phyloP scores from a whole-genome alignment of 805 yeast species.

The Ogataea philodendri region DNA sequence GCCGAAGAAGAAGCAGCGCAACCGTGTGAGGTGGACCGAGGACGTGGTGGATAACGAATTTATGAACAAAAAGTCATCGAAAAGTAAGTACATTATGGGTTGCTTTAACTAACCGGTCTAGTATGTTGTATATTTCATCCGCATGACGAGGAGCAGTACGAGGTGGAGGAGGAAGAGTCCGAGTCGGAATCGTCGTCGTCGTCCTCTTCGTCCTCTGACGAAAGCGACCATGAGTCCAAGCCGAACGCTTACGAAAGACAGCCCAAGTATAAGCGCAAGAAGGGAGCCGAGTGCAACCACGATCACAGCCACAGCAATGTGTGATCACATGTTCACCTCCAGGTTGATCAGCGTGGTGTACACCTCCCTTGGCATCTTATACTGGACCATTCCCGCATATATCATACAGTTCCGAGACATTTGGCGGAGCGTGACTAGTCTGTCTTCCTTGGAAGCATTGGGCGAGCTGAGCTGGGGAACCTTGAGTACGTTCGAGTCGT shows the following conservation, averaged over 20 bases:
- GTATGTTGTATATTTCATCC: constrained; percentile 89
- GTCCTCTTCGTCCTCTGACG: constrained; percentile 20
- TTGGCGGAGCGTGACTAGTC: constrained; percentile 51
- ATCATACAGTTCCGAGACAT: constrained; percentile 87
- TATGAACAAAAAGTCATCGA: constrained; percentile 84
- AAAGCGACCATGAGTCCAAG: constrained; percentile 33
- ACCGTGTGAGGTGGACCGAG: constrained; percentile 77
- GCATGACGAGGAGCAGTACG: constrained; percentile 49
- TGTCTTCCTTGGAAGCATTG: constrained; percentile 49
- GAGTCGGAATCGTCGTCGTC: constrained; percentile 26
- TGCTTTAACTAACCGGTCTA: constrained; percentile 19
- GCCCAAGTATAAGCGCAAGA: constrained; percentile 53
- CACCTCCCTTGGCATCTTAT: constrained; percentile 85
- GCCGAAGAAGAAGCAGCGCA: constrained; percentile 29
- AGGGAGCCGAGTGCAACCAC: constrained; percentile 9
- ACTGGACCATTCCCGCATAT: constrained; percentile 92
- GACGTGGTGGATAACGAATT: constrained; percentile 89
- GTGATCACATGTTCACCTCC: constrained; percentile 41
- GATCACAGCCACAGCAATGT: constrained; percentile 17
- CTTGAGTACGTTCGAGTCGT: constrained; percentile 19
- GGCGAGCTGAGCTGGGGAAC: constrained; percentile 27
- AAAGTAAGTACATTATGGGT: constrained; percentile 41
- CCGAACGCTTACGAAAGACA: constrained; percentile 88
- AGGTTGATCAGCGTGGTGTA: constrained; percentile 66
- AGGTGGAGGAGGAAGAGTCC: constrained; percentile 23